These are phyloP conservation scores for Psilocybe sp. DNA, from an alignment of 768 basidiomycete species.

Conservation along the genomic window DNA sequence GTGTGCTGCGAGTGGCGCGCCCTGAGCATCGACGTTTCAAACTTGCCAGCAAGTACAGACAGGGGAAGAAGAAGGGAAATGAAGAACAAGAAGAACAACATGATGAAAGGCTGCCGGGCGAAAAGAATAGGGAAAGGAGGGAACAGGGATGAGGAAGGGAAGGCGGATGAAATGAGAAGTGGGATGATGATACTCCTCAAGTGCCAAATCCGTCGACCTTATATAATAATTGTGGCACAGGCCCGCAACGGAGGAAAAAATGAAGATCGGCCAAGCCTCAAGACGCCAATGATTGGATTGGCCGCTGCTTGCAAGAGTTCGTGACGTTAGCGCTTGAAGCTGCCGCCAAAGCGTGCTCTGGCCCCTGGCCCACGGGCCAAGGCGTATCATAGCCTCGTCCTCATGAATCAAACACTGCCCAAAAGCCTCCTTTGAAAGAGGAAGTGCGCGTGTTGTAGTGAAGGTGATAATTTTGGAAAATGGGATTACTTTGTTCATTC, in stretches of 20 bases:
- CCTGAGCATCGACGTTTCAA: constrained; percentile 12
- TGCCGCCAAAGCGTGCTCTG: too few species aligned
- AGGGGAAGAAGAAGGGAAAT: constrained; percentile 17
- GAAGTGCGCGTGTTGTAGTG: too few species aligned
- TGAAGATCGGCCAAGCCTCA: background rate
- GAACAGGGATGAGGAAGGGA: constrained; percentile 3
- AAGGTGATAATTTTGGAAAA: too few species aligned
- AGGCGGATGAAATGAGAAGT: constrained; percentile 5
- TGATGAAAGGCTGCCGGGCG: constrained; percentile 14
- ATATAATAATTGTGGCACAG: constrained; percentile 3
- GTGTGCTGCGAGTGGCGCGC: constrained; percentile 20
- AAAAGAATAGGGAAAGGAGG: constrained; percentile 12
- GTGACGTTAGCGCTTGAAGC: too few species aligned
- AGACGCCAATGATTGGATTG: background rate
- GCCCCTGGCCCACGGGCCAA: too few species aligned
- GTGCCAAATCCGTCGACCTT: constrained; percentile 1
- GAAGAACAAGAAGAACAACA: constrained; percentile 8
- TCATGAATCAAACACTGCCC: too few species aligned
- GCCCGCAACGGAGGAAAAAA: background rate
- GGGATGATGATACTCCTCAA: background rate
- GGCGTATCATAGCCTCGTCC: too few species aligned
- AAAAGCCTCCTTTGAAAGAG: too few species aligned
- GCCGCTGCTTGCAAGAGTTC: too few species aligned
- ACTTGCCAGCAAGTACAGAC: constrained; percentile 30
- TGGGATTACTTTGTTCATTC: too few species aligned